Evolutionary conservation across 2,329 filamentous ascomycete genomes (phyloP).

Genomic region (Calonectria fujianensis): DNA sequence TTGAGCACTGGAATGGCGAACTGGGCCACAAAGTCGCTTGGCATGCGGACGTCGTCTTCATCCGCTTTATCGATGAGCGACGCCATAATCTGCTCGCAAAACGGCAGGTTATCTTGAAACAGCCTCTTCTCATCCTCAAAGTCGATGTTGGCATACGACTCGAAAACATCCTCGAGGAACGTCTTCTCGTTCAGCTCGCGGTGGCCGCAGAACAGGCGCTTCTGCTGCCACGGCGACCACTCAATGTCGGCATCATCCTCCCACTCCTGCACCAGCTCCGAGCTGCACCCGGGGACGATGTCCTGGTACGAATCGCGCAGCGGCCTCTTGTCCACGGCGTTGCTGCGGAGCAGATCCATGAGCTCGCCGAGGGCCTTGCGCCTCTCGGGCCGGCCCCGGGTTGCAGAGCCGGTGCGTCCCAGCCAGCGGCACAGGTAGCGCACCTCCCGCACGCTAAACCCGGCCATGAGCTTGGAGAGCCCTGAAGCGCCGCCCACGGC

Average conservation of each 20-base stretch:
- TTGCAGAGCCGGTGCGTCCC: slow-evolving; percentile 48
- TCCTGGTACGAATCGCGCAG: slow-evolving; percentile 49
- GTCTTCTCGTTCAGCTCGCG: slow-evolving; percentile 42
- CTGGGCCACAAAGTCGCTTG: slow-evolving; percentile 45
- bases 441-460: slow-evolving; percentile 53
- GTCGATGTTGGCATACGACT: slow-evolving; percentile 8
- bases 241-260: slow-evolving; percentile 39
- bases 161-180: slow-evolving; percentile 46
- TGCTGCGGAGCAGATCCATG: slow-evolving; percentile 43
- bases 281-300: slow-evolving; percentile 51
- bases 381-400: slow-evolving; percentile 47
- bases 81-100: slow-evolving; percentile 43
- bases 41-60: slow-evolving; percentile 33
- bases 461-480: slow-evolving; percentile 48
- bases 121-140: slow-evolving; percentile 36
- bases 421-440: slow-evolving; percentile 45
- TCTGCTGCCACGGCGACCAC: slow-evolving; percentile 45
- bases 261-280: slow-evolving; percentile 46
- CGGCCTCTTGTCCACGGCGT: slow-evolving; percentile 45
- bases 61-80: slow-evolving; percentile 36
- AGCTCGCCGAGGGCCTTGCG: slow-evolving; percentile 49
- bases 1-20: slow-evolving; percentile 50
- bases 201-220: slow-evolving; percentile 43
- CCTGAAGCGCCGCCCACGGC: slow-evolving; percentile 50
- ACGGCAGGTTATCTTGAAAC: slow-evolving; percentile 44